These are phyloP conservation scores for Drechslerella dactyloides DNA, from an alignment of 2,329 filamentous ascomycete genomes.

Conservation along the genomic window DNA sequence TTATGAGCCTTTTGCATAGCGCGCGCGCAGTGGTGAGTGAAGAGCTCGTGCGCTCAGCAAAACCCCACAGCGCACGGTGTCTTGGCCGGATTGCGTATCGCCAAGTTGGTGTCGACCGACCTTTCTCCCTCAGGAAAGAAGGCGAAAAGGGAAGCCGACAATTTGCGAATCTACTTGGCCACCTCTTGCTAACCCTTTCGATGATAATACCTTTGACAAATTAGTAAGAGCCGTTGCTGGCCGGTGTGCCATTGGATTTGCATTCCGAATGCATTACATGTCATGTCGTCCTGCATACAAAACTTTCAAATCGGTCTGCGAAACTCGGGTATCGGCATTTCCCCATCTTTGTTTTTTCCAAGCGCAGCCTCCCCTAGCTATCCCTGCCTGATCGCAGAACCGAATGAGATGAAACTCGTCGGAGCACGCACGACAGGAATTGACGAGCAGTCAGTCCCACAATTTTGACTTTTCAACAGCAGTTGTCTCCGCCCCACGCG, in stretches of 20 bases:
- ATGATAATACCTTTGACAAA: no score
- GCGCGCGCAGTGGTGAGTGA: neutral
- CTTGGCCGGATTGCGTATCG: neutral
- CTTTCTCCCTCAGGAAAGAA: neutral
- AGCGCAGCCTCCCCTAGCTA: neutral
- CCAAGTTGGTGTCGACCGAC: neutral
- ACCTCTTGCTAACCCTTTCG: no score
- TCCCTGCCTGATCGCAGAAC: neutral
- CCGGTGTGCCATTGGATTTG: no score
- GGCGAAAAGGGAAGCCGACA: no score
- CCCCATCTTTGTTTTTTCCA: neutral
- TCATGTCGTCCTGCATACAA: no score
- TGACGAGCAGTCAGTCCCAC: neutral
- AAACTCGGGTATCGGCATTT: slow-evolving; percentile 2
- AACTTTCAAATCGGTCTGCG: no score
- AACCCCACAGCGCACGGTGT: neutral
- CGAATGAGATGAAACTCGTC: neutral
- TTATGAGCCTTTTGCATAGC: slow-evolving; percentile 1
- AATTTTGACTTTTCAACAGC: neutral
- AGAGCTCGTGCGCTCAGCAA: neutral
- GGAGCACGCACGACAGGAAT: neutral
- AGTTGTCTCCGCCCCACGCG: slow-evolving; percentile 9
- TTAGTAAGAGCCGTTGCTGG: no score
- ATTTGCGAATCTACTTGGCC: no score
- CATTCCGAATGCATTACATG: no score